These are phyloP conservation scores for Durotheca rogersii DNA, from an alignment of 495 filamentous ascomycete species.

Conservation along the genomic window DNA sequence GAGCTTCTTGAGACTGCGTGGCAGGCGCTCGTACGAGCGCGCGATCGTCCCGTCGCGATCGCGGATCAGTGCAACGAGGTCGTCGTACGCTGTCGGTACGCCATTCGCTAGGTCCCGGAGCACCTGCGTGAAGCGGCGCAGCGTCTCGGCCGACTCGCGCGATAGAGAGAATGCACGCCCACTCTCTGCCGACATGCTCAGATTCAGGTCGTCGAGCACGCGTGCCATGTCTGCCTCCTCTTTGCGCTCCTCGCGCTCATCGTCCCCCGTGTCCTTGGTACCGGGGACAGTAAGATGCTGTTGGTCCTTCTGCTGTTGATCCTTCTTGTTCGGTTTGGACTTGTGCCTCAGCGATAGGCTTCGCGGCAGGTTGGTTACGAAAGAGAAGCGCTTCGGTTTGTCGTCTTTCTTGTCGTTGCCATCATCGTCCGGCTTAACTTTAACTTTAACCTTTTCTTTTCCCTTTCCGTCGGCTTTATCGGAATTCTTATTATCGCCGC, in stretches of 20 bases:
- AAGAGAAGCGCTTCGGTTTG: slow-evolving; percentile 47
- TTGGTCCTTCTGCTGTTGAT: slow-evolving; percentile 12
- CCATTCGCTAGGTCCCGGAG: slow-evolving; percentile 91
- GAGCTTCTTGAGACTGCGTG: slow-evolving; percentile 77
- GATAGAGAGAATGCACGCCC: slow-evolving; percentile 82
- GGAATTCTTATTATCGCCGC: slow-evolving; percentile 1
- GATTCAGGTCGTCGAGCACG: slow-evolving; percentile 63
- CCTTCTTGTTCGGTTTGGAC: slow-evolving; percentile 2
- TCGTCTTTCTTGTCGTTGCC: slow-evolving; percentile 15
- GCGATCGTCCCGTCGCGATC: slow-evolving; percentile 74
- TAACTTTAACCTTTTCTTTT: slow-evolving; percentile 22
- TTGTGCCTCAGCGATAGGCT: slow-evolving; percentile 30
- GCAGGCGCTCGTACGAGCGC: slow-evolving; percentile 75
- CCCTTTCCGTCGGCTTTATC: slow-evolving; percentile 16
- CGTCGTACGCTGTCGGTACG: slow-evolving; percentile 87
- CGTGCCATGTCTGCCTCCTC: slow-evolving; percentile 75
- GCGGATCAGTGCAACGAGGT: slow-evolving; percentile 78
- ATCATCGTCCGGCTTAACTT: slow-evolving; percentile 6
- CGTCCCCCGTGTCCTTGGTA: slow-evolving; percentile 34
- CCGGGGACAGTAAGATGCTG: slow-evolving; percentile 21
- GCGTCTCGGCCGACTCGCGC: slow-evolving; percentile 73
- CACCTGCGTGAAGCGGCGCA: slow-evolving; percentile 80
- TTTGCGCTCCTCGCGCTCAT: slow-evolving; percentile 46
- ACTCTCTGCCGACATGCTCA: slow-evolving; percentile 73
- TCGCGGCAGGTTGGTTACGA: slow-evolving; percentile 20